Evolutionary conservation across 2,329 filamentous ascomycete species (phyloP), one percentile per base, ranked within the genome.

Genomic region (Helotiales sp.): DNA sequence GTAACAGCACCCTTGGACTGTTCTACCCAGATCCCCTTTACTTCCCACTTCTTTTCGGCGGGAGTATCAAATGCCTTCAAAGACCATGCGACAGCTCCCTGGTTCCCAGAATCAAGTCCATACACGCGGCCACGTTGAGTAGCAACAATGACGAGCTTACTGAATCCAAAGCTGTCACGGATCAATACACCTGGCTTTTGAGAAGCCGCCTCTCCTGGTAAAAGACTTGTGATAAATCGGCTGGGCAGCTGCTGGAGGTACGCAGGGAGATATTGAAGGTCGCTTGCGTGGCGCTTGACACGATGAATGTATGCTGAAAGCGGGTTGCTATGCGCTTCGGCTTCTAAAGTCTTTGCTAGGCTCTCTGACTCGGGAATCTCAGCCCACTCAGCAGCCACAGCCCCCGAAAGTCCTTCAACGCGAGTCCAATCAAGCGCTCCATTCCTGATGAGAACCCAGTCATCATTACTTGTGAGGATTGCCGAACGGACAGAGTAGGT

Each of bases 241-340:
- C 84, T 80, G 4, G 93, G 93, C 10, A 97, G 82, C 17, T 83
- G 83, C 69, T 88, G 84, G 2, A 97, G 79, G 80, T 90, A 96
- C 0, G 83, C 85, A 0, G 94, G 94, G 3, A 98, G 84, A 72
- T 91, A 84, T 75, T 91, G 83, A 45, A 97, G 83, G 71, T 97
- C 96, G 54, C 87, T 84, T 15, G 93, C 74, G 76, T 99, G 96
- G 54, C 96, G 91, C 70, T 86, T 91, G 15, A 97, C 84, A 15
- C 96, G 91, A 79, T 97, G 93, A 30, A 95, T 81, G 75, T 97
- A 99, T n/a, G 96, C 96, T 11, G 86, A 84, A 6, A 92, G 75
- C 2, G 92, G 84, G 76, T 91, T 97, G 75, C 90, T 91, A 76
- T 97, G 91, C 3, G 92, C 91, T 80, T 99, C 95, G 26, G 92